Evolutionary conservation across 2,329 filamentous ascomycete genomes (phyloP).

Genomic region (Balansia obtecta): DNA sequence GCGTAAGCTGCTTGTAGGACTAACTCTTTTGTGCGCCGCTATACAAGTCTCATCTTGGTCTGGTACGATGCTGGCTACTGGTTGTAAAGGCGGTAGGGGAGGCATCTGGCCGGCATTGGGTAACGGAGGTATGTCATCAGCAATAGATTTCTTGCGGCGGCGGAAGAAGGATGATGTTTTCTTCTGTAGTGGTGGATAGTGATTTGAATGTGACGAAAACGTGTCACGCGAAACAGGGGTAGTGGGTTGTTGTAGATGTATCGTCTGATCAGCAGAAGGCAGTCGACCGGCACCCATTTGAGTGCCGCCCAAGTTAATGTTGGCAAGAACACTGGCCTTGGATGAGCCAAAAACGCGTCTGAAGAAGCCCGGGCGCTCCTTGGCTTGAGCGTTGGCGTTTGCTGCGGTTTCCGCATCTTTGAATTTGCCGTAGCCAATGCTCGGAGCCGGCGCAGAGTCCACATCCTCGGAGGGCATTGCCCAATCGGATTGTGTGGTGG

Average conservation of each 20-base stretch:
- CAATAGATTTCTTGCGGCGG: conserved; percentile 78
- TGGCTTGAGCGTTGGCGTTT: conserved; percentile 33
- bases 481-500: conserved; percentile 11
- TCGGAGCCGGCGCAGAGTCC: conserved; percentile 44
- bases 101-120: conserved; percentile 32
- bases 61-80: conserved; percentile 17
- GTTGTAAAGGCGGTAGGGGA: conserved; percentile 24
- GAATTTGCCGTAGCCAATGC: conserved; percentile 46
- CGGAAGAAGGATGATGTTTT: conserved; percentile 93
- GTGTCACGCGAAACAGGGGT: conserved; percentile 35
- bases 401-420: conserved; percentile 38
- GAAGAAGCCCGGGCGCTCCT: conserved; percentile 80
- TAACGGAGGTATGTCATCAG: conserved; percentile 55
- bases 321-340: conserved; percentile 28
- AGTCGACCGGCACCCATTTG: conserved; percentile 5
- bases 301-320: neutral
- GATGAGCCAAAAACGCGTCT: conserved; percentile 76
- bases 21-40: conserved; percentile 26
- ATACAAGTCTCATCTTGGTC: conserved; percentile 18
- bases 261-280: conserved; percentile 20
- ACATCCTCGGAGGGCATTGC: conserved; percentile 24
- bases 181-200: conserved; percentile 56
- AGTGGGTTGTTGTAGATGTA: conserved; percentile 21
- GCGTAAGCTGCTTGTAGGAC: conserved; percentile 67
- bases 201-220: conserved; percentile 30